Conservation (phyloP, 2,329 filamentous ascomycete species). For the Ploettnerulaceae sp. region DNA sequence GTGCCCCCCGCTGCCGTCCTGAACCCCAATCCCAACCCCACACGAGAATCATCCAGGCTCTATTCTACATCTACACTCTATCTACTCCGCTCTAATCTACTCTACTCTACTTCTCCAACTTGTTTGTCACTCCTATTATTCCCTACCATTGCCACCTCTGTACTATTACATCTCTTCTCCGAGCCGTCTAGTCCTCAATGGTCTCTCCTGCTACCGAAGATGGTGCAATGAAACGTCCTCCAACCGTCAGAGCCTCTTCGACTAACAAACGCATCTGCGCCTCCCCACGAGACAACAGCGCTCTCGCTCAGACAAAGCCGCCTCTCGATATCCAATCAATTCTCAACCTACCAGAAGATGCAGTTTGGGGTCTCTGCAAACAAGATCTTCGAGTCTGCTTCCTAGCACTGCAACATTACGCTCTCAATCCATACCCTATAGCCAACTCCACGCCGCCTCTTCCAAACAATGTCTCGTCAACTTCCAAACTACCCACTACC, state of each 20-base stretch:
- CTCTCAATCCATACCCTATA: constrained; percentile 19
- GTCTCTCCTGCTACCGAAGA: not conserved
- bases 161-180: too few species aligned
- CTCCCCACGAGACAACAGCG: constrained; percentile 5
- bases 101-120: too few species aligned
- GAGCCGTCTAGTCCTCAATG: not conserved
- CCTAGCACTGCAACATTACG: constrained; percentile 25
- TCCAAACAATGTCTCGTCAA: not conserved
- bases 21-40: too few species aligned
- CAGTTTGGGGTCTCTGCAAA: constrained; percentile 25
- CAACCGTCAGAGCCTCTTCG: constrained; percentile 1
- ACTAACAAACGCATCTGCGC: constrained; percentile 15
- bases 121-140: too few species aligned
- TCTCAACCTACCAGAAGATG: constrained; percentile 24
- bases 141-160: too few species aligned
- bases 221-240: not conserved
- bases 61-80: too few species aligned
- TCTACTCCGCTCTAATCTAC: too few species aligned
- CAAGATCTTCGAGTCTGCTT: constrained; percentile 24
- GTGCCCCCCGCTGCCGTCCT: too few species aligned
- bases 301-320: not conserved
- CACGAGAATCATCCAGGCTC: too few species aligned
- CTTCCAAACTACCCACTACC: not conserved
- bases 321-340: constrained; percentile 15
- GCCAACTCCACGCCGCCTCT: constrained; percentile 3